These are phyloP conservation scores for Ustilago curta DNA, from an alignment of 1,284 basidiomycete species.

Conservation along the genomic window DNA sequence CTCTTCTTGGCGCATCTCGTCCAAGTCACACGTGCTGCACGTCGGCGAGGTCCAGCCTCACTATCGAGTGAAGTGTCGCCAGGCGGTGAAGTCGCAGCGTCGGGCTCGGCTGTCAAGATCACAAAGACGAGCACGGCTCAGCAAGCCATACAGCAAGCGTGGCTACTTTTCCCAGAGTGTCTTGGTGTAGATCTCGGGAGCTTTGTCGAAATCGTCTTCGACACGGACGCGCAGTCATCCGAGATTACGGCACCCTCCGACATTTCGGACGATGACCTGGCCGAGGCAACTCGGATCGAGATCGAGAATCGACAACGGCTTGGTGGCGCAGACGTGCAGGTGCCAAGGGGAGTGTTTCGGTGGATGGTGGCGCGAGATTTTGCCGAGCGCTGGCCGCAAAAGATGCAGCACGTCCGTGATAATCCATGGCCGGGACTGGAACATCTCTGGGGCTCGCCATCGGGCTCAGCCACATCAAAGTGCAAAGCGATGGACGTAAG, in stretches of 20 bases:
- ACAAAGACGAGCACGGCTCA: conserved; percentile 2
- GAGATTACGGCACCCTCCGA: conserved; percentile 39
- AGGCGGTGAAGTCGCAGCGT: not conserved
- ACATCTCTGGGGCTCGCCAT: conserved; percentile 28
- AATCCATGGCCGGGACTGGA: conserved; percentile 43
- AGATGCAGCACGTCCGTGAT: conserved; percentile 25
- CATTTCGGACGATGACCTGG: conserved; percentile 32
- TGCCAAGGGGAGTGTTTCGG: conserved; percentile 33
- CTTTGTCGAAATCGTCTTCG: conserved; percentile 36
- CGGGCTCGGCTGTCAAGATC: conserved; percentile 1
- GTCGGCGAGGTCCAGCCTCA: conserved; percentile 4
- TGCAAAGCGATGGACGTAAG: not conserved
- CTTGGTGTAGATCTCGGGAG: conserved; percentile 19
- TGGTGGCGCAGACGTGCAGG: conserved; percentile 20
- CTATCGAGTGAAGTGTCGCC: not conserved
- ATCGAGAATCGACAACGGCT: conserved; percentile 25
- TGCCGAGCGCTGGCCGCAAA: conserved; percentile 36
- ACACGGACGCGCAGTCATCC: conserved; percentile 41
- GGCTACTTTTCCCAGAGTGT: conserved; percentile 23
- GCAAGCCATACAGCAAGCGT: conserved; percentile 7
- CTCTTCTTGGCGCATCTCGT: conserved; percentile 33
- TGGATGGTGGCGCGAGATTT: conserved; percentile 45
- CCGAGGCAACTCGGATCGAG: conserved; percentile 17
- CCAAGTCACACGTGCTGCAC: conserved; percentile 19
- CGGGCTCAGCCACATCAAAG: not conserved